Evolutionary conservation across 1,284 basidiomycete genomes (phyloP), one percentile per base, ranked within the genome.

Genomic region (Somion occarium): DNA sequence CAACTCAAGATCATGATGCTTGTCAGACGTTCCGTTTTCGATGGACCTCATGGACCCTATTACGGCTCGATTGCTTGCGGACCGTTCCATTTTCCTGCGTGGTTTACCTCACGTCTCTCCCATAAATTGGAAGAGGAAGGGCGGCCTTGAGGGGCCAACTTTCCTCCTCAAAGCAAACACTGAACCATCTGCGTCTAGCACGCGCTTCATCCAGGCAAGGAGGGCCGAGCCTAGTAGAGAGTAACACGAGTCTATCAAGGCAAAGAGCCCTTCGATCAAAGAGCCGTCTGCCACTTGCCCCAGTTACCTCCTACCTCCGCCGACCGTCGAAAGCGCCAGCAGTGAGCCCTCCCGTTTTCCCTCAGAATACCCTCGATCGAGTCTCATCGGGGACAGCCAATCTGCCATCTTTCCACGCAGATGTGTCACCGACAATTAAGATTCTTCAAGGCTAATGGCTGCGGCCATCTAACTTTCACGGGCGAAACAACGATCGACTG

Each of bases 351-450:
- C 44, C 44, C 51, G 53, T 47, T 52, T 57, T 56, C 49, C 59
- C 49, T 54, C 46, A 47, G 52, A 55, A 52, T 59, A 57, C 53
- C 54, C 59, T 56, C 59, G 58, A 58, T 55, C 56, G 53, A 54
- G 57, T 49, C 55, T 59, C 60, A 50, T 54, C 55, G 54, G 49
- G 49, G 50, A 50, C 47, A 49, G 18, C 53, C 51, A 54, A 48
- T 53, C 44, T 49, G 41, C 27, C 22, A 48, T 47, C 56, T 60
- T 48, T 52, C 56, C 52, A 51, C 54, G 49, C 56, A 67, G 61
- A 87, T 87, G 84, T 87, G 85, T 71, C 78, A 82, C 67, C 76
- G 83, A 55, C 71, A 70, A 52, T 75, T 87, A 61, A 72, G 68
- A 59, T 79, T 85, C 65, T 69, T 65, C 54, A 73, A 69, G 61